Base-by-base conservation (phyloP, 352 stramenopile genomes). In the Globisporangium nodosum region DNA sequence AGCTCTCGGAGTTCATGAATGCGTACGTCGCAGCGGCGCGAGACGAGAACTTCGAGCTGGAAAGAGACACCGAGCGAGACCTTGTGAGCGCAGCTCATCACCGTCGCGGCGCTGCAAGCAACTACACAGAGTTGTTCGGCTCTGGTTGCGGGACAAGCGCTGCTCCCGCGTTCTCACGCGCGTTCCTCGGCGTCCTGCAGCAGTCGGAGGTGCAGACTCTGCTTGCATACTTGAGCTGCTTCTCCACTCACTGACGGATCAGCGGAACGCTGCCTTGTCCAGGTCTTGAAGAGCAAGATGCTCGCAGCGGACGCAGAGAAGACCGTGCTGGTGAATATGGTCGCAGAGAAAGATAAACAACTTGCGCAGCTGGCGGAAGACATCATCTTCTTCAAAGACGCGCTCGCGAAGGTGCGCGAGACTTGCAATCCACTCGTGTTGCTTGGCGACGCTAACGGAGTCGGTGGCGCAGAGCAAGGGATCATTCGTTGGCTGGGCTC, bases 381-480 rank as follows among this genome's bases (percentile, higher is more conserved):
- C 53, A 63, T 88, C 16, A 54, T 63, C 5, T 69, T 87, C 31
- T 90, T 87, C 61, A 90, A 86, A 58, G 78, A 89, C 43, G 69
- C 69, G 7, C 60, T 90, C 5, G 66, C 64, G 3, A 78, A 71
- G 45, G 72, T 78, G 11, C 49, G 56, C 20, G 13, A 7, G 3
- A 15, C 31, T 35, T 9, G 31, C 31, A 13, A 9, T 9, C 12
- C 6, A 12, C 33, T 13, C 33, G 33, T 9, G 24, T 27, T 27
- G 24, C 24, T 27, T 27, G 24, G 5, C 33, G 12, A 9, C 6
- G 8, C 33, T 39, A 9, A 39, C 8, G 33, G 33, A 3, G 8
- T 39, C 33, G 33, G 33, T 53, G n/a, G 21, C 21, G 16, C n/a
- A 63, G 52, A 66, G 33, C 49, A 66, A 70, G 24, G 40, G 48